Evolutionary conservation across 2,329 filamentous ascomycete genomes (phyloP).

Genomic region (Aschersonia sp.): DNA sequence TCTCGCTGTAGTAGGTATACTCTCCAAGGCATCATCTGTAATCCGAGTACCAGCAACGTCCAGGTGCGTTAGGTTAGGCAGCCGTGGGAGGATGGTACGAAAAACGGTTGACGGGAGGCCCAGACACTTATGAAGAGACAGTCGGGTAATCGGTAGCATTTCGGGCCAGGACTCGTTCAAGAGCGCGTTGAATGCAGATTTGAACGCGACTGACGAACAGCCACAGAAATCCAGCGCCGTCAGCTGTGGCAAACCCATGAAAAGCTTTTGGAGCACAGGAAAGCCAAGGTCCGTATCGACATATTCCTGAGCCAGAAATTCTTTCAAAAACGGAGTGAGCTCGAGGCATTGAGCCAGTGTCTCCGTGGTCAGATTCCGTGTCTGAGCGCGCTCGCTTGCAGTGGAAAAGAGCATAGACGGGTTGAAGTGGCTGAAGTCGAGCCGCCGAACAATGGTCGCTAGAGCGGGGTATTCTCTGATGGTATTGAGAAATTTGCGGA

Average conservation of each 20-base stretch:
- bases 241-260: slow-evolving; percentile 49
- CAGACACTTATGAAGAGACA: slow-evolving; percentile 69
- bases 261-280: slow-evolving; percentile 55
- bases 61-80: slow-evolving; percentile 56
- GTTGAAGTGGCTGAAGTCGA: slow-evolving; percentile 80
- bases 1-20: slow-evolving; percentile 54
- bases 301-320: slow-evolving; percentile 70
- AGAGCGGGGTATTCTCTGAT: slow-evolving; percentile 51
- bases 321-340: slow-evolving; percentile 57
- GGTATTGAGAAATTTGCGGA: slow-evolving; percentile 64
- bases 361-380: slow-evolving; percentile 59
- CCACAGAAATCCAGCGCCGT: slow-evolving; percentile 64
- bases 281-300: slow-evolving; percentile 60
- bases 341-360: slow-evolving; percentile 59
- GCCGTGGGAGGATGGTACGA: slow-evolving; percentile 55
- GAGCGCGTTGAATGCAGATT: slow-evolving; percentile 45
- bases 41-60: slow-evolving; percentile 69
- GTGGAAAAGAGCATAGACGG: slow-evolving; percentile 63
- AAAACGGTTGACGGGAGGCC: slow-evolving; percentile 53
- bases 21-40: slow-evolving; percentile 53
- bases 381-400: slow-evolving; percentile 58
- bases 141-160: slow-evolving; percentile 43
- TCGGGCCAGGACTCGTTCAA: slow-evolving; percentile 37
- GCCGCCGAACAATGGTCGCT: slow-evolving; percentile 60
- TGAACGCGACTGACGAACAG: slow-evolving; percentile 55